Base-by-base conservation (phyloP, 176 grass and related monocot species). In the Eleusine coracana region DNA sequence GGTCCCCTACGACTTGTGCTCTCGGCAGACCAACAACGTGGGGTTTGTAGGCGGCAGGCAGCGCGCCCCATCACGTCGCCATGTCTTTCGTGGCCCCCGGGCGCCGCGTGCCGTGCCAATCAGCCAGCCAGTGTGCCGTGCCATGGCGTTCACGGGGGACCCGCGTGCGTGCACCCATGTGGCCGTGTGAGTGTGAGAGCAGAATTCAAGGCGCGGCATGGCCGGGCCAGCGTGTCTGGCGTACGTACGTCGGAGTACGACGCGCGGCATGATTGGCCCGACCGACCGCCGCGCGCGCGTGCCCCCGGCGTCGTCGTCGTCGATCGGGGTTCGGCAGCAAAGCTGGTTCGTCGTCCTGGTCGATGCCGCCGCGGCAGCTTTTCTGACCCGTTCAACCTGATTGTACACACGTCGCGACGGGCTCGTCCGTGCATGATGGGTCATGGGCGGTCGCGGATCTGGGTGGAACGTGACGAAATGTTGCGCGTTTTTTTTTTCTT, bases 331-430 rank as follows among this genome's bases (percentile, higher is more conserved):
- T 34, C 9, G 17, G 14, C 3, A 6, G 15, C 71, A 8, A 38
- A 38, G 13, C 11, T 0, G 55, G 27, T 4, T n/a, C 21, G 56
- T 31, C 42, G 62, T 51, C 29, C 55, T 67, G 72, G 48, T 51
- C 29, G 28, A 62, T 2, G 31, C 10, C 11, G 77, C 41, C 21
- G 56, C 55, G 18, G 7, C 9, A 49, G 60, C 17, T 2, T 15
- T 71, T 71, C 73, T 80, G 76, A 80, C 58, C 28, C 58, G 76
- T 66, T 80, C 68, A 66, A 66, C 58, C 17, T 42, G 56, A 31
- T n/a, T 14, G 76, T 1, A 5, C 10, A 2, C 75, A 37, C 58
- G 18, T 16, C 50, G 17, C 5, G 40, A 23, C 3, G 38, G 23
- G 2, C 38, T 40, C 34, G 34, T 7, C 29, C 28, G 4, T 23